phyloP scores from a whole-genome alignment of 352 stramenopile genomes.

The Pythium aristosporum region DNA sequence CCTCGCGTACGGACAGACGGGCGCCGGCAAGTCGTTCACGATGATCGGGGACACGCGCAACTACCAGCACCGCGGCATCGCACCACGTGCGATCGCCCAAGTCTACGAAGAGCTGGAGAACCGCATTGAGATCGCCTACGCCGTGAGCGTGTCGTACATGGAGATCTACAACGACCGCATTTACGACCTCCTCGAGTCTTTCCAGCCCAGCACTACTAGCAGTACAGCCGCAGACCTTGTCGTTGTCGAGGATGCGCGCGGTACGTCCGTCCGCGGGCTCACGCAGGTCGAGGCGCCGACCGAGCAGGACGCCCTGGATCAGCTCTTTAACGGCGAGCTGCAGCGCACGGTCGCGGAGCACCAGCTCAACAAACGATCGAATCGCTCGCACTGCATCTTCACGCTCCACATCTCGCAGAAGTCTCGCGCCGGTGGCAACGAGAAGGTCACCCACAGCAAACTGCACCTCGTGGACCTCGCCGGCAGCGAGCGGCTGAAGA shows the following conservation, averaged over 20 bases:
- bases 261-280: constrained; percentile 86
- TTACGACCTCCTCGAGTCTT: constrained; percentile 83
- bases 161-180: constrained; percentile 97
- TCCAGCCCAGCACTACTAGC: constrained; percentile 16
- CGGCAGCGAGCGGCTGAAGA: constrained; percentile 93
- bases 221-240: constrained; percentile 47
- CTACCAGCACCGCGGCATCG: constrained; percentile 90
- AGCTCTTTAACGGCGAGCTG: constrained; percentile 91
- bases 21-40: constrained; percentile 90
- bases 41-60: constrained; percentile 92
- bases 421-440: constrained; percentile 63
- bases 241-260: constrained; percentile 81
- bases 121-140: constrained; percentile 88
- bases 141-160: constrained; percentile 91
- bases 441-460: constrained; percentile 84
- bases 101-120: constrained; percentile 90
- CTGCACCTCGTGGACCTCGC: constrained; percentile 95
- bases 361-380: constrained; percentile 93
- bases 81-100: constrained; percentile 83
- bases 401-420: constrained; percentile 91
- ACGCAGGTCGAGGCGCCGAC: constrained; percentile 75
- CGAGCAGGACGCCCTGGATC: constrained; percentile 89
- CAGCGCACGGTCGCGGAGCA: constrained; percentile 92
- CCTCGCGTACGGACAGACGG: constrained; percentile 88
- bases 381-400: constrained; percentile 93